Percentiles rank a stretch among this genome's conserved stretches.
Conservation (phyloP, 805 yeast species). For the Candida suzukii region DNA sequence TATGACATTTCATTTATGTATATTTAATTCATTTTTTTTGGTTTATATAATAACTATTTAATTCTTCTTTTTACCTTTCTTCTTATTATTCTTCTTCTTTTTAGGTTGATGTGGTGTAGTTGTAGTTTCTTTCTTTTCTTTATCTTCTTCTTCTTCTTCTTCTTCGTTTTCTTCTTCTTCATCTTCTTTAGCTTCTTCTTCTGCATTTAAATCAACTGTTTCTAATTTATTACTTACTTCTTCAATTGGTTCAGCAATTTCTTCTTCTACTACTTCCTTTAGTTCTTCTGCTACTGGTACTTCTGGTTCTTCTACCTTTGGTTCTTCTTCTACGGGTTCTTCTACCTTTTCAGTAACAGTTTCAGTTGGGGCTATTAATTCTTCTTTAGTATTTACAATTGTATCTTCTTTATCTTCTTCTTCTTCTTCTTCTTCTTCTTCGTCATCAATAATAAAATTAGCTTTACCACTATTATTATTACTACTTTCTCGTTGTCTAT, state of each 20-base stretch:
- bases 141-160: conserved; percentile 3
- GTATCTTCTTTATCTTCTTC: conserved; percentile 6
- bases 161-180: conserved; percentile 9
- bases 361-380: background rate
- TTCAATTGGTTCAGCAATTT: conserved; percentile 5
- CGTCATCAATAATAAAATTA: conserved; percentile 22
- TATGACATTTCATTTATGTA: too few relatives aligned
- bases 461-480: conserved; percentile 1
- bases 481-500: background rate
- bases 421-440: conserved; percentile 13
- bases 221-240: conserved; percentile 5
- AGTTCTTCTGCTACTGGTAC: conserved; percentile 3
- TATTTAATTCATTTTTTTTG: too few relatives aligned
- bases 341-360: conserved; percentile 24
- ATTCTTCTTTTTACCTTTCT: conserved; percentile 3
- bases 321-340: conserved; percentile 9
- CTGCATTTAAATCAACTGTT: background rate
- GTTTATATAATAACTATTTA: background rate
- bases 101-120: conserved; percentile 1
- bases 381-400: background rate
- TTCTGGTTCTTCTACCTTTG: conserved; percentile 3
- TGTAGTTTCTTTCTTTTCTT: background rate
- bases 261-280: conserved; percentile 2
- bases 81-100: conserved; percentile 3
- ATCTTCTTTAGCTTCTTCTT: conserved; percentile 4